These are phyloP conservation scores for Pistacia atlantica DNA, from an alignment of 345 rosid species.

Conservation along the genomic window DNA sequence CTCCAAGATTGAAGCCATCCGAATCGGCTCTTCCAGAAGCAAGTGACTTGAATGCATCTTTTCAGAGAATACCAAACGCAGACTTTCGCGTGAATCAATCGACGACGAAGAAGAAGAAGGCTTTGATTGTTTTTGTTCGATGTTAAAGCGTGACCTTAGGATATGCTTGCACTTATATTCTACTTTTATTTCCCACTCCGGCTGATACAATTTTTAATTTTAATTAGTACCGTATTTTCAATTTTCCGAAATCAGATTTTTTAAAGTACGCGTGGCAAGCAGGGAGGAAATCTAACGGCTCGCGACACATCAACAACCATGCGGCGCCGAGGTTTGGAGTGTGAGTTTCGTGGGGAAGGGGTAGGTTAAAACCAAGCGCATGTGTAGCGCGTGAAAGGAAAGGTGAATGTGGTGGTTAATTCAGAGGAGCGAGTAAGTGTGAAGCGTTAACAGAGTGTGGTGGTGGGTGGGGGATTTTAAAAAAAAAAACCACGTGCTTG, in stretches of 20 bases:
- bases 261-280: conserved; percentile 5
- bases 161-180: not conserved
- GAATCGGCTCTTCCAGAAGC: conserved; percentile 96
- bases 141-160: not conserved
- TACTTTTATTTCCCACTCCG: not conserved
- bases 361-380: not conserved
- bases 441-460: not conserved
- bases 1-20: conserved; percentile 99
- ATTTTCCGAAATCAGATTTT: not conserved
- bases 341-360: conserved; percentile 14
- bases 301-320: not conserved
- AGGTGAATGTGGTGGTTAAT: not conserved
- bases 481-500: conserved; percentile 8
- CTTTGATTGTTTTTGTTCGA: not conserved
- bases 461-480: not conserved
- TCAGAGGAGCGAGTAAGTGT: not conserved
- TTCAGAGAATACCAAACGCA: conserved; percentile 11
- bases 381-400: not conserved
- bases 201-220: not conserved
- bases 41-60: conserved; percentile 90
- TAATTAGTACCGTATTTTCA: not conserved
- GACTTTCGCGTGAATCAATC: conserved; percentile 9
- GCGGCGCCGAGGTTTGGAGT: not conserved
- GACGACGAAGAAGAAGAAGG: not conserved
- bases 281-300: not conserved